Percentiles rank a stretch among this genome's conserved stretches.
Evolutionary conservation across 164 flowering plant genomes (phyloP).

Genomic region (Vitis rotundifolia): DNA sequence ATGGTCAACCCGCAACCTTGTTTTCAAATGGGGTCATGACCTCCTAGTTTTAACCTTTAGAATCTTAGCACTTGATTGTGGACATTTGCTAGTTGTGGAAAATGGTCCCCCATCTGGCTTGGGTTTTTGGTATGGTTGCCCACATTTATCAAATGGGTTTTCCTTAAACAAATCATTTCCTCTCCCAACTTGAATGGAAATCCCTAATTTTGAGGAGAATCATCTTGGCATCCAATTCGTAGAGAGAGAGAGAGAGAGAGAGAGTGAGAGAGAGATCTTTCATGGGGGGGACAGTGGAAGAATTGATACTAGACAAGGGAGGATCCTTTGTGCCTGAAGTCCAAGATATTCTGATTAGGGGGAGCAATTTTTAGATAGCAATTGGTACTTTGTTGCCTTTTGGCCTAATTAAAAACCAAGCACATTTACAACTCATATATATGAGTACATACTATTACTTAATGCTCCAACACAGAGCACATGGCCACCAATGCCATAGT

Average conservation of each 20-base stretch:
- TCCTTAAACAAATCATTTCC: neutral
- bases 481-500: slow-evolving; percentile 5
- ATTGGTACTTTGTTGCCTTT: neutral
- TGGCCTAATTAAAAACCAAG: neutral
- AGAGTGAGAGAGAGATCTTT: neutral
- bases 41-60: slow-evolving; percentile 9
- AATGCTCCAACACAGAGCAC: slow-evolving; percentile 3
- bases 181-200: slow-evolving; percentile 2
- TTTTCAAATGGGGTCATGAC: neutral
- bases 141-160: neutral
- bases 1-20: slow-evolving; percentile 10
- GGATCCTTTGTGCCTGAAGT: slow-evolving; percentile 7
- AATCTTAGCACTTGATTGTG: slow-evolving; percentile 12
- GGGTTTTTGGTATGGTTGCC: slow-evolving; percentile 9
- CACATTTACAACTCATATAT: slow-evolving; percentile 7
- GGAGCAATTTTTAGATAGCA: neutral
- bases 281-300: neutral
- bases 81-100: slow-evolving; percentile 3
- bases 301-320: slow-evolving; percentile 18
- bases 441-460: neutral
- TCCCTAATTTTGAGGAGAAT: slow-evolving; percentile 13
- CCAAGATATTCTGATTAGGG: slow-evolving; percentile 3
- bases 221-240: neutral
- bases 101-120: slow-evolving; percentile 2
- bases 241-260: neutral